These are phyloP conservation scores for Cordyceps sp. DNA, from an alignment of 2,329 filamentous ascomycete genomes.

Conservation along the genomic window DNA sequence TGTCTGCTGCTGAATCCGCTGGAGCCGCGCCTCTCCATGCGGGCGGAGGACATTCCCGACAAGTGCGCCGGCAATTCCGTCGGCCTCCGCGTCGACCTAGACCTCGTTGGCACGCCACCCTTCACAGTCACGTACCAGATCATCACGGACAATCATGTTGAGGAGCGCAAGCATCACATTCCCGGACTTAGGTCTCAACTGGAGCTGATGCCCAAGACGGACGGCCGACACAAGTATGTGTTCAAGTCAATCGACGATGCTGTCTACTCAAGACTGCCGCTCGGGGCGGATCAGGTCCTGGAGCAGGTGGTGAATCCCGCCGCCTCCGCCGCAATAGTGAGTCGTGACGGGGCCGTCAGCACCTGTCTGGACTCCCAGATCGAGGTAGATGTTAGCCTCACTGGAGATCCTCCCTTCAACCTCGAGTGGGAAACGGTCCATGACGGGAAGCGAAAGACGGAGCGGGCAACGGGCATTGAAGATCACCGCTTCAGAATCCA, in stretches of 20 bases:
- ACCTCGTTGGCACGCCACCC: conserved; percentile 81
- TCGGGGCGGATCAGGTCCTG: conserved; percentile 48
- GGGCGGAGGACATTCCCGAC: conserved; percentile 71
- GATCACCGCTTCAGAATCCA: conserved; percentile 50
- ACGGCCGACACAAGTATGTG: conserved; percentile 73
- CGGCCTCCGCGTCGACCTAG: conserved; percentile 73
- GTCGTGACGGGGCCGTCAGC: conserved; percentile 35
- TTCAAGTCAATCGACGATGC: conserved; percentile 70
- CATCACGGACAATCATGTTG: conserved; percentile 40
- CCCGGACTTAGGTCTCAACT: conserved; percentile 67
- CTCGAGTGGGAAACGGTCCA: conserved; percentile 89
- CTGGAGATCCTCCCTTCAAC: conserved; percentile 73
- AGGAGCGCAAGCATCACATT: conserved; percentile 38
- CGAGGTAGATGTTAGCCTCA: conserved; percentile 55
- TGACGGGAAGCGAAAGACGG: conserved; percentile 65
- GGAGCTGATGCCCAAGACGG: conserved; percentile 63
- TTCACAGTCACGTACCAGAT: conserved; percentile 72
- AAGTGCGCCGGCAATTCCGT: conserved; percentile 92
- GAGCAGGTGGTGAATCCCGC: conserved; percentile 90
- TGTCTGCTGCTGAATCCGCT: conserved; percentile 84
- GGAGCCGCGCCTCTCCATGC: conserved; percentile 61
- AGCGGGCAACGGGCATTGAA: conserved; percentile 47
- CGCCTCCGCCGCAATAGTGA: conserved; percentile 58
- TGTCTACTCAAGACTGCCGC: conserved; percentile 54
- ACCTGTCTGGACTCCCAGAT: conserved; percentile 75